phyloP scores from a whole-genome alignment of 1,139 yeast genomes.

The Ogataea hybrid region DNA sequence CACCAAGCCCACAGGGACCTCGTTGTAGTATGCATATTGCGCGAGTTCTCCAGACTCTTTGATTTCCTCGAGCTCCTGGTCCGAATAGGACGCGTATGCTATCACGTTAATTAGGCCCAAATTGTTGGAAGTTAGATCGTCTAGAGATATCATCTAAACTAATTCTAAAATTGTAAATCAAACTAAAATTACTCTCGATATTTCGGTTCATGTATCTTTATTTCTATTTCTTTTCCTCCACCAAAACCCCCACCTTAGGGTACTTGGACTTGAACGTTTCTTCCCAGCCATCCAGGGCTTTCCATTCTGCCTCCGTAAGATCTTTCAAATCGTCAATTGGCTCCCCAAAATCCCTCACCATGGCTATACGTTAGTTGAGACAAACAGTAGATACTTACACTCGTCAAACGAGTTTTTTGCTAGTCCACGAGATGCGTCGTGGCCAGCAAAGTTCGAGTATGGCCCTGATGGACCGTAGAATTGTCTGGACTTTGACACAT shows the following conservation, averaged over 20 bases:
- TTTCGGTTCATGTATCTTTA: background rate
- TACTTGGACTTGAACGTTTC: slow-evolving; percentile 79
- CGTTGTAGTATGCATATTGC: slow-evolving; percentile 31
- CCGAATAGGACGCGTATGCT: slow-evolving; percentile 45
- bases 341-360: slow-evolving; percentile 55
- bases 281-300: slow-evolving; percentile 81
- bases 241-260: slow-evolving; percentile 62
- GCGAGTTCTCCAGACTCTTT: slow-evolving; percentile 34
- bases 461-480: slow-evolving; percentile 98
- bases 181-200: too few relatives aligned
- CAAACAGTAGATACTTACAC: slow-evolving; percentile 25
- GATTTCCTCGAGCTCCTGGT: slow-evolving; percentile 44
- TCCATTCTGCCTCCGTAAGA: slow-evolving; percentile 58
- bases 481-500: slow-evolving; percentile 75
- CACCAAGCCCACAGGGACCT: slow-evolving; percentile 66
- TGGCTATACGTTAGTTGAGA: slow-evolving; percentile 24
- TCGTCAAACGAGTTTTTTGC: slow-evolving; percentile 87
- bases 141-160: slow-evolving; percentile 27
- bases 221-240: slow-evolving; percentile 19
- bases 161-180: too few relatives aligned
- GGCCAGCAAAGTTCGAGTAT: slow-evolving; percentile 92
- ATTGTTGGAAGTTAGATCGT: slow-evolving; percentile 55
- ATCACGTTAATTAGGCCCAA: slow-evolving; percentile 52
- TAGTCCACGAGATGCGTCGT: slow-evolving; percentile 93
- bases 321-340: slow-evolving; percentile 74